Percentiles rank a stretch among this genome's conserved stretches.
Evolutionary conservation across 176 grass and related monocot species (phyloP).

Genomic region (Olyra latifolia): DNA sequence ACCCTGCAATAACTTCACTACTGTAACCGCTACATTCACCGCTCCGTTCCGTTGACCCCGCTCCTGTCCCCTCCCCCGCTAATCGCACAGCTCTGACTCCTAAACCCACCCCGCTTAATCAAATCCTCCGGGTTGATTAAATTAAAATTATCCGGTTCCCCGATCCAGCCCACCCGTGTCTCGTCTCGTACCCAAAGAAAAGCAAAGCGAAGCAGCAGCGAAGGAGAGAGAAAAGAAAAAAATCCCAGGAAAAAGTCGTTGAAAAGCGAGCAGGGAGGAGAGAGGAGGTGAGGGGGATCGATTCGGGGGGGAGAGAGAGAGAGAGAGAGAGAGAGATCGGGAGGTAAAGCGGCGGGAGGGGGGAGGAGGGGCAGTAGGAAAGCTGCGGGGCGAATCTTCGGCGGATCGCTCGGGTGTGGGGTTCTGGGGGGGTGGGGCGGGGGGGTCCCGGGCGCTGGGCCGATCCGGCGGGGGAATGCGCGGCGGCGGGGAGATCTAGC

Average conservation of each 20-base stretch:
- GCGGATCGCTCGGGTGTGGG: slow-evolving; percentile 30
- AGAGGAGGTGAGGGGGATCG: background rate
- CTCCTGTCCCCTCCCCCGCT: background rate
- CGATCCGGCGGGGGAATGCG: slow-evolving; percentile 46
- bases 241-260: background rate
- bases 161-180: slow-evolving; percentile 4
- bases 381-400: slow-evolving; percentile 36
- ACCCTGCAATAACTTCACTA: too few species aligned
- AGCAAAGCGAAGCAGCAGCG: slow-evolving; percentile 30
- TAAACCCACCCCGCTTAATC: slow-evolving; percentile 20
- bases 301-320: background rate
- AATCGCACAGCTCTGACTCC: slow-evolving; percentile 2
- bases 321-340: background rate
- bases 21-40: too few species aligned
- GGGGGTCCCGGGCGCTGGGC: background rate
- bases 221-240: background rate
- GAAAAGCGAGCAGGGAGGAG: background rate
- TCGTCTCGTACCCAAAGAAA: background rate
- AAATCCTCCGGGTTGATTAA: background rate
- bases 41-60: slow-evolving; percentile 33
- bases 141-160: background rate
- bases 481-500: slow-evolving; percentile 46
- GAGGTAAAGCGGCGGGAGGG: background rate
- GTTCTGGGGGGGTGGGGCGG: background rate
- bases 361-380: slow-evolving; percentile 16